These are phyloP conservation scores for Tylopilus intermedius DNA, from an alignment of 768 basidiomycete genomes.

Conservation along the genomic window DNA sequence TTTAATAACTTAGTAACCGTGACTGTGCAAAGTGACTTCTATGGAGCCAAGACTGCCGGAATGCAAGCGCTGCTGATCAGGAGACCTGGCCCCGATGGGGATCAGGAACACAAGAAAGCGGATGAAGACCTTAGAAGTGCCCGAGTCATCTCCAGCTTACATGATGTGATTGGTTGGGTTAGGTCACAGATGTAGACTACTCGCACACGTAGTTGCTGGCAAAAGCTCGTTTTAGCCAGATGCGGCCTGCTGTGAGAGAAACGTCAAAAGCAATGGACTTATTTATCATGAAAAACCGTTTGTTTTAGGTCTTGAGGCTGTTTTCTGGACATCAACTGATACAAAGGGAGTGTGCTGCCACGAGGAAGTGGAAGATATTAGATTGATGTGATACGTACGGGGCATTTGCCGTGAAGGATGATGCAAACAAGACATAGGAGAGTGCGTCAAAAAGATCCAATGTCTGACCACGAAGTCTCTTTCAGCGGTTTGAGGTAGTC, in stretches of 20 bases:
- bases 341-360: neutral
- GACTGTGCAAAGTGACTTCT: conserved; percentile 50
- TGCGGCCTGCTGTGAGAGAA: too few relatives aligned
- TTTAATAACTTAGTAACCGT: conserved; percentile 1
- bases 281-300: too few relatives aligned
- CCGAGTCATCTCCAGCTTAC: conserved; percentile 34
- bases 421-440: neutral
- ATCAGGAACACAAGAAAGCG: conserved; percentile 40
- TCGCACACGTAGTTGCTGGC: neutral
- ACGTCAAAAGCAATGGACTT: too few relatives aligned
- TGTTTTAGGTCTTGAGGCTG: neutral
- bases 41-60: conserved; percentile 53
- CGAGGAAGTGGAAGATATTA: neutral
- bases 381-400: neutral
- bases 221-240: neutral
- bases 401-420: neutral
- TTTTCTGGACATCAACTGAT: neutral
- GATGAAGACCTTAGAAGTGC: conserved; percentile 39
- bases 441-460: conserved; percentile 9
- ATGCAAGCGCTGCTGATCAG: conserved; percentile 56
- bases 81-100: conserved; percentile 45
- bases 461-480: conserved; percentile 27
- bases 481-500: conserved; percentile 22
- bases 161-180: conserved; percentile 36
- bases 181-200: conserved; percentile 11